Conservation (phyloP, 2,329 filamentous ascomycete genomes). For the Pyrenophora tritici-repentis region DNA sequence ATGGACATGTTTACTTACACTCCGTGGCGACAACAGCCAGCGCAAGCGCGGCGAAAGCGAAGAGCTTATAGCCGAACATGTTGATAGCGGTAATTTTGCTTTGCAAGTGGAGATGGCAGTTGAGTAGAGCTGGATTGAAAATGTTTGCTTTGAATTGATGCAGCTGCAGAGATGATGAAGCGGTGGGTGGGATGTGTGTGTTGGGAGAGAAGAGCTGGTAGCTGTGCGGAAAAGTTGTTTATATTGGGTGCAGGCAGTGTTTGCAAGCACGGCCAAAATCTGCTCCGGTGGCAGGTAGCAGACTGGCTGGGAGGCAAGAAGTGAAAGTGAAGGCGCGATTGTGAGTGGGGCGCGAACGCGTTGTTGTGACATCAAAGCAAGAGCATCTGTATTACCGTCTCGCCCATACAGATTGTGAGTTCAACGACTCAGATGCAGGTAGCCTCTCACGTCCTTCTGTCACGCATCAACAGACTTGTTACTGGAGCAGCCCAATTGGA, state of each 20-base stretch:
- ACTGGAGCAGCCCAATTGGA: no score
- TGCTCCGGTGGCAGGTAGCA: conserved; percentile 5
- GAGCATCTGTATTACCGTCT: conserved; percentile 19
- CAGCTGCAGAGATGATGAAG: conserved; percentile 28
- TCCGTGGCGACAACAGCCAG: conserved; percentile 26
- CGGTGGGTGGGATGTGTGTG: conserved; percentile 7
- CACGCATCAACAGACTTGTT: background rate
- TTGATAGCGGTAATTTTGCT: conserved; percentile 20
- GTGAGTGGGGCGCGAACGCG: conserved; percentile 5
- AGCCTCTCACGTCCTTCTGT: conserved; percentile 9
- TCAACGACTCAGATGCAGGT: conserved; percentile 20
- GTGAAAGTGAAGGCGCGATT: conserved; percentile 20
- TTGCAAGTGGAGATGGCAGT: conserved; percentile 18
- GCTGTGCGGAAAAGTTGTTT: conserved; percentile 15
- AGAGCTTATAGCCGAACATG: conserved; percentile 36
- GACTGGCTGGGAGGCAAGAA: conserved; percentile 1
- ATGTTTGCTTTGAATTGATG: conserved; percentile 28
- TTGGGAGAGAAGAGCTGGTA: conserved; percentile 10
- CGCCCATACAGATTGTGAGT: conserved; percentile 14
- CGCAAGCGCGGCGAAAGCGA: conserved; percentile 26
- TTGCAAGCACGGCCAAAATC: conserved; percentile 9
- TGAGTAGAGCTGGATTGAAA: conserved; percentile 25
- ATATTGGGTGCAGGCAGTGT: conserved; percentile 14
- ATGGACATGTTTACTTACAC: conserved; percentile 12
- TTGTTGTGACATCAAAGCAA: conserved; percentile 13